Conservation (phyloP, 2,329 filamentous ascomycete species). For the Aspergillus sp. region DNA sequence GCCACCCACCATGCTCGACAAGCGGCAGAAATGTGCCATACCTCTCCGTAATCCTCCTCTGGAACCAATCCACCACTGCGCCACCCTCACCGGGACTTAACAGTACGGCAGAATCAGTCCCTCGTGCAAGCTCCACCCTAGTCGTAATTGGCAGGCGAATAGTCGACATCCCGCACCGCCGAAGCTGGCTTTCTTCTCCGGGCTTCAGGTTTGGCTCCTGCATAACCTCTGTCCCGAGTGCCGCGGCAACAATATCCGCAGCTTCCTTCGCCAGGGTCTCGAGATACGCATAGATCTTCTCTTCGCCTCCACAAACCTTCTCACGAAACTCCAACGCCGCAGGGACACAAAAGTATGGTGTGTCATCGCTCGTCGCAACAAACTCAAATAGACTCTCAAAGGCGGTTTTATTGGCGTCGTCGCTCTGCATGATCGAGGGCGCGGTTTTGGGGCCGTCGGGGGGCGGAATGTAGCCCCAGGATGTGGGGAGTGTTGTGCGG, state of each 20-base stretch:
- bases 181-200: conserved; percentile 67
- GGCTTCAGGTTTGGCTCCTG: conserved; percentile 29
- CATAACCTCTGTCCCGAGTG: conserved; percentile 72
- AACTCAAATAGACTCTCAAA: conserved; percentile 74
- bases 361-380: conserved; percentile 73
- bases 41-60: conserved; percentile 57
- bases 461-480: conserved; percentile 71
- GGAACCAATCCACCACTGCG: conserved; percentile 62
- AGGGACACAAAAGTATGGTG: conserved; percentile 73
- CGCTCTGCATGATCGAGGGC: conserved; percentile 52
- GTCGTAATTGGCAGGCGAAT: conserved; percentile 69
- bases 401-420: conserved; percentile 51
- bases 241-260: conserved; percentile 62
- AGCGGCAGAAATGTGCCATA: conserved; percentile 70
- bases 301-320: conserved; percentile 73
- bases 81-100: conserved; percentile 39
- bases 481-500: conserved; percentile 75
- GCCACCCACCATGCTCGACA: conserved; percentile 62
- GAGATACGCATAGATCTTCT: conserved; percentile 67
- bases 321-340: conserved; percentile 73
- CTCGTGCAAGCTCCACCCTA: background rate
- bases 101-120: background rate
- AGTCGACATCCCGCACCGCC: conserved; percentile 71
- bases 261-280: conserved; percentile 66
- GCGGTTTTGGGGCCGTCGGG: conserved; percentile 1